A percentile compares a stretch with the other conserved stretches of the same genome.
phyloP scores from a whole-genome alignment of 2,329 filamentous ascomycete genomes.

The Canariomyces notabilis region DNA sequence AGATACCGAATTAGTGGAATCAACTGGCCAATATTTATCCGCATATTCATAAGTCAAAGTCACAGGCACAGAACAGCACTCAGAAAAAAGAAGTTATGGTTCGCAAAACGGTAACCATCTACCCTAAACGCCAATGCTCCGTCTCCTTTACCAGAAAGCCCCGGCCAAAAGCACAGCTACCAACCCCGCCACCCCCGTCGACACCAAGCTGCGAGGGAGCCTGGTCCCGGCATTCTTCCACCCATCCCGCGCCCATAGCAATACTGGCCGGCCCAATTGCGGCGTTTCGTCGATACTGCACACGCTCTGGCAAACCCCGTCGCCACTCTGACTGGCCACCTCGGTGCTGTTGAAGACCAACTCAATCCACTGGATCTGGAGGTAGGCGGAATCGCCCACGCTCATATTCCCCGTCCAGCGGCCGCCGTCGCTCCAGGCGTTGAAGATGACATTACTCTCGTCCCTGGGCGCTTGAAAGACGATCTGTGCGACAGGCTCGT shows the following conservation, averaged over 20 bases:
- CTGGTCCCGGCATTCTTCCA: not conserved
- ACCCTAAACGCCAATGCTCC: no score
- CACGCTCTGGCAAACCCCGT: slow-evolving; percentile 24
- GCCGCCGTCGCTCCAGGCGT: slow-evolving; percentile 58
- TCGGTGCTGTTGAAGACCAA: slow-evolving; percentile 48
- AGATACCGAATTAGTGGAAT: no score
- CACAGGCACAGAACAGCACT: no score
- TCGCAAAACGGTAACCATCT: no score
- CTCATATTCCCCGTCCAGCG: slow-evolving; percentile 57
- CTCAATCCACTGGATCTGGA: slow-evolving; percentile 61
- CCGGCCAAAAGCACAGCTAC: slow-evolving; percentile 6
- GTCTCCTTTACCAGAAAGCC: slow-evolving; percentile 2
- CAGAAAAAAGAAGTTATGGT: no score
- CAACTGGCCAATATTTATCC: no score
- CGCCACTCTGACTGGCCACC: not conserved
- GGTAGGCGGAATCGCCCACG: slow-evolving; percentile 42
- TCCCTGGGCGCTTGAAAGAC: slow-evolving; percentile 52
- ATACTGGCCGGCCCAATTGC: slow-evolving; percentile 36
- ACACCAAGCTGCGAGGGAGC: not conserved
- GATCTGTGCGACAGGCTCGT: slow-evolving; percentile 45
- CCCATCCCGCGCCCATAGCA: slow-evolving; percentile 22
- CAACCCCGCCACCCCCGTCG: not conserved
- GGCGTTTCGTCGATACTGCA: slow-evolving; percentile 35
- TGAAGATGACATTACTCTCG: slow-evolving; percentile 49
- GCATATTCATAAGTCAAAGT: no score